These are phyloP conservation scores for Fusarium piperis DNA, from an alignment of 2,329 filamentous ascomycete genomes.

Conservation along the genomic window DNA sequence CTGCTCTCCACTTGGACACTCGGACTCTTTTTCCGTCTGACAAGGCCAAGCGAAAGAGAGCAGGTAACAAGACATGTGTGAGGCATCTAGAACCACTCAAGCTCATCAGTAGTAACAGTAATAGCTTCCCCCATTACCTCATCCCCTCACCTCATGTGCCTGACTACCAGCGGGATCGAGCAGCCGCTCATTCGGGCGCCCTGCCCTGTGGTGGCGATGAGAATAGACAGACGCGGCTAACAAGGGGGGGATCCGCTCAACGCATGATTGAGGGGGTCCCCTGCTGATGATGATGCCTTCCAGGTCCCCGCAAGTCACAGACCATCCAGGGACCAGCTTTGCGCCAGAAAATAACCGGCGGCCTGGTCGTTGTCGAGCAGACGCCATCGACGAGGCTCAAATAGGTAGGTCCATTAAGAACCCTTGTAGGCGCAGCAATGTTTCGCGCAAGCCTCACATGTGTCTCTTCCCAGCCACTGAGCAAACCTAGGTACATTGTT, in stretches of 20 bases:
- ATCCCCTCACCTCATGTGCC: neutral
- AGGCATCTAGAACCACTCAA: neutral
- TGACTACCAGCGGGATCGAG: neutral
- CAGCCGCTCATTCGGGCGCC: neutral
- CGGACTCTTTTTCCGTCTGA: neutral
- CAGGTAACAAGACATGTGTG: neutral
- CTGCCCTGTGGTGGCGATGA: neutral
- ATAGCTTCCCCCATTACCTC: neutral
- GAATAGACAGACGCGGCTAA: neutral
- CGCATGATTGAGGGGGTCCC: neutral
- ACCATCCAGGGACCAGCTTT: neutral
- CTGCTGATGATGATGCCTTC: neutral
- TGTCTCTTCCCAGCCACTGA: neutral
- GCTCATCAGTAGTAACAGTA: neutral
- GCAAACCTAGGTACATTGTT: neutral
- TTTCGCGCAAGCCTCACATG: neutral
- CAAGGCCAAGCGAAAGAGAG: neutral
- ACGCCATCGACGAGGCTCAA: neutral
- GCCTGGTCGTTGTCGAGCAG: neutral
- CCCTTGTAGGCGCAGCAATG: neutral
- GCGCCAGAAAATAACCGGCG: neutral
- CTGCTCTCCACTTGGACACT: conserved; percentile 3
- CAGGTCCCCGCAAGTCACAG: neutral
- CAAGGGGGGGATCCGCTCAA: neutral
- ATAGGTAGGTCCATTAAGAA: neutral